A percentile compares a stretch with the other conserved stretches of the same genome.
phyloP scores from a whole-genome alignment of 495 filamentous ascomycete species.

The Aspergillus ostianus region DNA sequence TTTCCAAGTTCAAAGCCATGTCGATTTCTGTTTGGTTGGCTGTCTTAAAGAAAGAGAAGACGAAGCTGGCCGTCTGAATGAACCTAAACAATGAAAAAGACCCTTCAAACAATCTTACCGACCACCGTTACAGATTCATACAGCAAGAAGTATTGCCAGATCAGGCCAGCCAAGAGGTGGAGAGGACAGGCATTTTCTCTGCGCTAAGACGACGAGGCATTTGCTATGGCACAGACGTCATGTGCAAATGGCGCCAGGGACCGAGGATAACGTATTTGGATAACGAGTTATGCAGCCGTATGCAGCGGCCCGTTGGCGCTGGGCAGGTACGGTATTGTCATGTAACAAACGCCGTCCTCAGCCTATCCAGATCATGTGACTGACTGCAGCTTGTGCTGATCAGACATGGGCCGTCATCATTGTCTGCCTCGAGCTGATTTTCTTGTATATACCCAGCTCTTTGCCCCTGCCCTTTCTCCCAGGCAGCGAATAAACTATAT shows the following conservation, averaged over 20 bases:
- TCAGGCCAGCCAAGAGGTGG: slow-evolving; percentile 19
- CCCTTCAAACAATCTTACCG: not conserved
- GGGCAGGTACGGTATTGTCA: slow-evolving; percentile 5
- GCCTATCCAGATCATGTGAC: slow-evolving; percentile 18
- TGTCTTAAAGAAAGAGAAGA: not conserved
- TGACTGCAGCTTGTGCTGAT: slow-evolving; percentile 9
- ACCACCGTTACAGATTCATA: not conserved
- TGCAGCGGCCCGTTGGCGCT: not conserved
- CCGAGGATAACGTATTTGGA: slow-evolving; percentile 15
- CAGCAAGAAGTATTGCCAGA: slow-evolving; percentile 8
- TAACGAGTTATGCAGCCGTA: not conserved
- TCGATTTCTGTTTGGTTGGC: slow-evolving; percentile 11
- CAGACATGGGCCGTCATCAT: slow-evolving; percentile 14
- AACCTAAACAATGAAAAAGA: not conserved
- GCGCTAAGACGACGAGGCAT: slow-evolving; percentile 1
- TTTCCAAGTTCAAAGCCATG: slow-evolving; percentile 77
- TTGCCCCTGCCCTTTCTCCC: not conserved
- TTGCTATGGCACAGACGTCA: slow-evolving; percentile 16
- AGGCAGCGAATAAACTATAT: not conserved
- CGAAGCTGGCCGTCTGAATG: not conserved
- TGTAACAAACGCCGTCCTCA: not conserved
- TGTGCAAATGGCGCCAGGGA: slow-evolving; percentile 16
- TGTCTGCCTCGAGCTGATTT: not conserved
- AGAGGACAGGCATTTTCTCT: slow-evolving; percentile 13
- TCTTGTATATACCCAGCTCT: not conserved